Percentiles rank a stretch among this genome's conserved stretches.
These are phyloP conservation scores for Colletotrichum graminicola DNA, from an alignment of 2,329 filamentous ascomycete genomes.

Conservation along the genomic window DNA sequence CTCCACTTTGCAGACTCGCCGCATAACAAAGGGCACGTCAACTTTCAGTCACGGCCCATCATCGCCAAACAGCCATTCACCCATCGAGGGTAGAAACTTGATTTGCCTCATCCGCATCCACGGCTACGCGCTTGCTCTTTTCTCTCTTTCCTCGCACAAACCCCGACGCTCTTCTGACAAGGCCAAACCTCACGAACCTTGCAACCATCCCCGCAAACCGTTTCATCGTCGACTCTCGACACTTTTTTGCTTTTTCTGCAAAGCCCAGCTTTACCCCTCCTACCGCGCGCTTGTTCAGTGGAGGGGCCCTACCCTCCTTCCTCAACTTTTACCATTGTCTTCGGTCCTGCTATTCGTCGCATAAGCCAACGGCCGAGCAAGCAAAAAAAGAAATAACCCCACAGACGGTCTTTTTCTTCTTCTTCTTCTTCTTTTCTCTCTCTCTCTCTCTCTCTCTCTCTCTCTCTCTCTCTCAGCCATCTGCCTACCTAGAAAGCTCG, in stretches of 20 bases:
- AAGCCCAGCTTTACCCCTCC: conserved; percentile 16
- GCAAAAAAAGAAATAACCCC: neutral
- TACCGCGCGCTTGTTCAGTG: conserved; percentile 43
- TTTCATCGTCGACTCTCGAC: conserved; percentile 14
- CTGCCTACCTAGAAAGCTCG: neutral
- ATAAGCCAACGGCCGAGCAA: neutral
- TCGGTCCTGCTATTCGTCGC: conserved; percentile 21
- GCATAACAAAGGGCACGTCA: conserved; percentile 33
- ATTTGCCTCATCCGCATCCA: neutral
- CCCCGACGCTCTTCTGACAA: neutral
- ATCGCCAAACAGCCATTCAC: neutral
- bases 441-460: no score
- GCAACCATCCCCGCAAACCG: conserved; percentile 8
- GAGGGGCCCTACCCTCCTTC: conserved; percentile 15
- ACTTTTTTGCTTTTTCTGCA: neutral
- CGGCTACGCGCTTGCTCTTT: neutral
- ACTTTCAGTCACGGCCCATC: conserved; percentile 14
- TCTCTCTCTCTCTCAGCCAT: neutral
- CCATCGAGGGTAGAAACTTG: neutral
- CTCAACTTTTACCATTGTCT: conserved; percentile 23
- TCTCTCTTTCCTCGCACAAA: neutral
- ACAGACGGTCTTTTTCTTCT: no score
- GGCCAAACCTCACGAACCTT: conserved; percentile 2
- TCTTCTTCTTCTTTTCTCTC: no score
- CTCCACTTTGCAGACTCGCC: conserved; percentile 15